Percentiles rank a stretch among this genome's conserved stretches.
Conservation (phyloP, 1,284 basidiomycete genomes). For the Flammula alnicola region DNA sequence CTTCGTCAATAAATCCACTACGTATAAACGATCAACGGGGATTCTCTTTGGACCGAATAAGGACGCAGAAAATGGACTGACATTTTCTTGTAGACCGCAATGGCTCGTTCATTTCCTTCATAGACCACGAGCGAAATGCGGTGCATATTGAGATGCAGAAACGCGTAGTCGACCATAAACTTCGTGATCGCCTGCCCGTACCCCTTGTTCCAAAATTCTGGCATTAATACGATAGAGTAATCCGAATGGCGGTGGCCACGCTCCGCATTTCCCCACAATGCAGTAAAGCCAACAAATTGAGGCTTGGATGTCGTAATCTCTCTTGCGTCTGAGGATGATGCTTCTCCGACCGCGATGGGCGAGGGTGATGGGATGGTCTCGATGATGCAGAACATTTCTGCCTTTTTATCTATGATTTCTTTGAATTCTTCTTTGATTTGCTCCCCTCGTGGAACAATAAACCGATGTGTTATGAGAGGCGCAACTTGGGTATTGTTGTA, state of each 20-base stretch:
- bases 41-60: not conserved
- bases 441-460: constrained; percentile 13
- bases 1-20: constrained; percentile 9
- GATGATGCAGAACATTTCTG: constrained; percentile 21
- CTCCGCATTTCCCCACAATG: not conserved
- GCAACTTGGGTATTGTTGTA: constrained; percentile 1
- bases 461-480: constrained; percentile 14
- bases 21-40: not conserved
- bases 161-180: constrained; percentile 2
- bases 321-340: too few relatives aligned
- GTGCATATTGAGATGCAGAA: constrained; percentile 7
- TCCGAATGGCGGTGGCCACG: not conserved
- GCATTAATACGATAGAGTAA: constrained; percentile 1
- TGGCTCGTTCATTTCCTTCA: constrained; percentile 3
- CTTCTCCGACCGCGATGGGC: too few relatives aligned
- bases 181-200: constrained; percentile 1
- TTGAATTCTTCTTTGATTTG: constrained; percentile 15
- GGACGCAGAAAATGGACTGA: not conserved
- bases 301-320: not conserved
- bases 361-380: too few relatives aligned
- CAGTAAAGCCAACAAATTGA: not conserved
- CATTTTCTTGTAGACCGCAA: constrained; percentile 9
- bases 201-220: constrained; percentile 3
- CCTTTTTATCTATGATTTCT: constrained; percentile 13
- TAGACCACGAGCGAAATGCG: constrained; percentile 2